These are phyloP conservation scores for Santalum album DNA, from an alignment of 164 flowering plant genomes.

Conservation along the genomic window DNA sequence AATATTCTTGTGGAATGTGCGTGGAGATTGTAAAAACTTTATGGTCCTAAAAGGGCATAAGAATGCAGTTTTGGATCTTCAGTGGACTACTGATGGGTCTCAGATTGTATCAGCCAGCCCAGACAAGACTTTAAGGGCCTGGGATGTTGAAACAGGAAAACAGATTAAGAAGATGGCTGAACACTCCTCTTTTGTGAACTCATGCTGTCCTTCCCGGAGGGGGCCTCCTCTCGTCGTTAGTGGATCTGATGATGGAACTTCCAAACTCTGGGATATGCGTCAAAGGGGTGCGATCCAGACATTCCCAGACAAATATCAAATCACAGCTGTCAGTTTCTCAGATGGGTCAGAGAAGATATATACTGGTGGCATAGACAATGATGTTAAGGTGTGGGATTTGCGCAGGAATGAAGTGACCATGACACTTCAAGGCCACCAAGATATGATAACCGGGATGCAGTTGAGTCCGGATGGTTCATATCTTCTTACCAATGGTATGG, in stretches of 20 bases:
- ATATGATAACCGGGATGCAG: constrained; percentile 89
- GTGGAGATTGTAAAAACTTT: constrained; percentile 93
- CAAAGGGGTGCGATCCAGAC: constrained; percentile 93
- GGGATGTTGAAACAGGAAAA: constrained; percentile 98
- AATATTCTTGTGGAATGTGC: constrained; percentile 86
- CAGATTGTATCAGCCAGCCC: constrained; percentile 96
- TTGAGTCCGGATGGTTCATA: constrained; percentile 99
- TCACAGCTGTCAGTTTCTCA: constrained; percentile 86
- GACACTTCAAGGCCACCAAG: constrained; percentile 93
- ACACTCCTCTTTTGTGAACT: constrained; percentile 81
- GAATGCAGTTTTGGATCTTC: constrained; percentile 89
- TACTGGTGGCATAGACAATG: constrained; percentile 89
- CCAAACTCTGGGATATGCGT: constrained; percentile 96
- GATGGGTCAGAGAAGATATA: constrained; percentile 94
- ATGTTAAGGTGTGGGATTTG: constrained; percentile 91
- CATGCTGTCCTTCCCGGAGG: constrained; percentile 86
- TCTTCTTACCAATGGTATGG: constrained; percentile 93
- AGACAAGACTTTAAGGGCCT: constrained; percentile 88
- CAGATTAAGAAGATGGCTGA: constrained; percentile 95
- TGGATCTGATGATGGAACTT: constrained; percentile 99
- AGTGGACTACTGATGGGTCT: constrained; percentile 94
- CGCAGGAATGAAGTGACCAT: constrained; percentile 79
- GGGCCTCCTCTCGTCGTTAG: constrained; percentile 96
- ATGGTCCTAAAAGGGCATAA: constrained; percentile 96
- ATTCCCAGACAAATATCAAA: constrained; percentile 91